Evolutionary conservation across 306 rosid species (phyloP), one percentile per base, ranked within the genome.

Genomic region (Cucurbita argyrosperma): DNA sequence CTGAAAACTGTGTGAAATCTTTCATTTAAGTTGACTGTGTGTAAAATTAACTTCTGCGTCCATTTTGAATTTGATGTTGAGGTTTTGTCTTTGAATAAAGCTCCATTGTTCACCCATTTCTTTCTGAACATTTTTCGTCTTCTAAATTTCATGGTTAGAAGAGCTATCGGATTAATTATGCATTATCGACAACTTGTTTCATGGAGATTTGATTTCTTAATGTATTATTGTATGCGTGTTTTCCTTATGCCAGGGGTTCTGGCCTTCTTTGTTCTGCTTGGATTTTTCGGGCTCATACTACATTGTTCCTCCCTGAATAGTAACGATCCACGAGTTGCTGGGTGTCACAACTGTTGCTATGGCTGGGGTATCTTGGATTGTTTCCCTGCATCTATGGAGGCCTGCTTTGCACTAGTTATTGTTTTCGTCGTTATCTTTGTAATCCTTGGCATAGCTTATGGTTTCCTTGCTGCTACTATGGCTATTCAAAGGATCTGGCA

Each of bases 331-430:
- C 79, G 97, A 74, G 89, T 95, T 91, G 96, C 96, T 50, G 97
- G 99, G 51, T 95, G 97, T 87, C 99, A 95, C 77, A 95, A 95
- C 82, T 95, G 99, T 82, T 95, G 99, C 77, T 95, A 95, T 54
- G 99, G 99, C 18, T 95, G 97, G 97, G 99, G 99, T 76, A 89
- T 95, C 66, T 82, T 95, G 86, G 99, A 95, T 83, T 95, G 99
- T 86, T 95, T 95, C 78, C 99, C 99, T 8, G 99, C 96, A n/a
- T 95, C 99, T 39, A 89, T 95, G 99, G 99, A 95, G 81, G 99
- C 97, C 4, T 95, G 99, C 84, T 95, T 95, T 80, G 96, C 96
- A 51, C 82, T 95, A 30, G 92, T 95, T 70, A 77, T 95, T 54
- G 97, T 95, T 77, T 95, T 95, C 9, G 96, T 95, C 14, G 90